These are phyloP conservation scores for Sanghuangporus baumii DNA, from an alignment of 1,284 basidiomycete species.

Conservation along the genomic window DNA sequence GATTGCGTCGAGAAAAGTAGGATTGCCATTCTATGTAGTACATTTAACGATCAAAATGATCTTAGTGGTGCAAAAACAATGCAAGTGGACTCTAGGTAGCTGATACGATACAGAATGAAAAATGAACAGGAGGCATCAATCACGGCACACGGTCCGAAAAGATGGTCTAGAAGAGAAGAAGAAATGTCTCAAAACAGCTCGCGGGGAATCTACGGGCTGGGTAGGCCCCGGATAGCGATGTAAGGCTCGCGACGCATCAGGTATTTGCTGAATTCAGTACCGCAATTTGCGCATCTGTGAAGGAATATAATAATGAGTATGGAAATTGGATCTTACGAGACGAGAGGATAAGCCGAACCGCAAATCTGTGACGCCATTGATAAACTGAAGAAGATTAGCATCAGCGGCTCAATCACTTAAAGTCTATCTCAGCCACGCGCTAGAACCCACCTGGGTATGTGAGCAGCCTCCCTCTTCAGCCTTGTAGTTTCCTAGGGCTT, in stretches of 20 bases:
- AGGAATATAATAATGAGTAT: not conserved
- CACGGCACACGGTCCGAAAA: not conserved
- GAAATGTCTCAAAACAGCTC: not conserved
- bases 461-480: constrained; percentile 37
- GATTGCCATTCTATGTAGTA: constrained; percentile 4
- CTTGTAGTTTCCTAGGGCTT: constrained; percentile 37
- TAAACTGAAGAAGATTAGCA: constrained; percentile 27
- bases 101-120: not conserved
- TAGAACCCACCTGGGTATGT: constrained; percentile 32
- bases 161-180: constrained; percentile 17
- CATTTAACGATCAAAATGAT: not conserved
- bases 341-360: constrained; percentile 26
- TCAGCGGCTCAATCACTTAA: constrained; percentile 16
- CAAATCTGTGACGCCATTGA: constrained; percentile 35
- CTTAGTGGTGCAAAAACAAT: not conserved
- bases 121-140: constrained; percentile 4
- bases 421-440: constrained; percentile 6
- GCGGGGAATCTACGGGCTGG: constrained; percentile 18
- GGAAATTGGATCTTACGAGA: not conserved
- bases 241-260: constrained; percentile 36
- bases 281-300: constrained; percentile 34
- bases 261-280: constrained; percentile 36
- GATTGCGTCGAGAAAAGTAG: not conserved
- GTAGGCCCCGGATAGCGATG: constrained; percentile 34
- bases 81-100: not conserved